A percentile compares a stretch with the other conserved stretches of the same genome.
phyloP scores from a whole-genome alignment of 257 asterid genomes.

The Solanum sitiens region DNA sequence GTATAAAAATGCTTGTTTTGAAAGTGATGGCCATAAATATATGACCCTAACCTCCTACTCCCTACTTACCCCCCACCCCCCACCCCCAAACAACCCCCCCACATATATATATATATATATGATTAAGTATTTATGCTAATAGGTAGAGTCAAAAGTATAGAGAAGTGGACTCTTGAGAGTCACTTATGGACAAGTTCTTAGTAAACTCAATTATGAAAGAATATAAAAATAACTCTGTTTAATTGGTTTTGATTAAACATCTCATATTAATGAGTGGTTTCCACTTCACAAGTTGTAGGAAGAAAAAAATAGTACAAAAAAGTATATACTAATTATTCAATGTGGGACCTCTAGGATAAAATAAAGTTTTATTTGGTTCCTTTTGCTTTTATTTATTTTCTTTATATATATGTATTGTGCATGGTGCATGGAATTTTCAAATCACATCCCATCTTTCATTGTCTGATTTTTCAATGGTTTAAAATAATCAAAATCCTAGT shows the following conservation, averaged over 20 bases:
- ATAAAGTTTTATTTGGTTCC: background rate
- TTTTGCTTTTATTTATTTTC: background rate
- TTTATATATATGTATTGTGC: background rate
- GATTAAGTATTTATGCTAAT: background rate
- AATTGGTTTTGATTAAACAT: slow-evolving; percentile 12
- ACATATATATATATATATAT: background rate
- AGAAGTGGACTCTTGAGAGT: background rate
- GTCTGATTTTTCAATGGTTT: background rate
- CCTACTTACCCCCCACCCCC: too few relatives aligned
- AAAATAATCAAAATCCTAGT: background rate
- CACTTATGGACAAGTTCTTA: background rate
- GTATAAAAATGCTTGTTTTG: slow-evolving; percentile 14
- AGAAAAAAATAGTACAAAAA: background rate
- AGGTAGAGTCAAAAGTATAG: background rate
- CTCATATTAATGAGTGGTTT: slow-evolving; percentile 7
- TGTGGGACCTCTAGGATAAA: background rate
- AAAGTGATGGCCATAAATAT: slow-evolving; percentile 1
- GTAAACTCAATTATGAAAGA: background rate
- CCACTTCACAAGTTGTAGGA: background rate
- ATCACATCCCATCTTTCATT: background rate
- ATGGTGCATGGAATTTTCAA: background rate
- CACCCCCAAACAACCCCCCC: background rate
- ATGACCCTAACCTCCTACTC: background rate
- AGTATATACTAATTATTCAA: background rate
- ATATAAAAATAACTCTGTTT: background rate